These are phyloP conservation scores for Leucocoprinus sp. DNA, from an alignment of 768 basidiomycete species.

Conservation along the genomic window DNA sequence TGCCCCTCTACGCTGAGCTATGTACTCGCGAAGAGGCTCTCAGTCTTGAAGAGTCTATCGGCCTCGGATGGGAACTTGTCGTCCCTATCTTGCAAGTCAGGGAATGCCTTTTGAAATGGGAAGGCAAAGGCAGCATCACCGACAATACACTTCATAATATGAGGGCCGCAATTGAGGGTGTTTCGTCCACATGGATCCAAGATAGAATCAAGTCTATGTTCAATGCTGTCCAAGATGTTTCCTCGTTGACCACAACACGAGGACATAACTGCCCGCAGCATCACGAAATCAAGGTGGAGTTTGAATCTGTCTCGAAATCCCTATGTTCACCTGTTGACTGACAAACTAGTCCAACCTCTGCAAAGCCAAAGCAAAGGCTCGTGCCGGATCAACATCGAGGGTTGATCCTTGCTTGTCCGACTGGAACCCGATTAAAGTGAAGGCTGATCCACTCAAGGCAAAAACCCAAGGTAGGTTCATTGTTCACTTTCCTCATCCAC, in stretches of 20 bases:
- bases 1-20: constrained; percentile 45
- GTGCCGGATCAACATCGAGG: background rate
- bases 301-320: background rate
- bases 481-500: background rate
- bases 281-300: background rate
- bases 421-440: background rate
- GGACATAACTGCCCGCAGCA: background rate
- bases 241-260: background rate
- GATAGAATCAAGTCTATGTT: constrained; percentile 4
- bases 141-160: background rate
- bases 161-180: background rate
- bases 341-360: background rate
- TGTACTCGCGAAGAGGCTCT: constrained; percentile 45
- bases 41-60: constrained; percentile 41
- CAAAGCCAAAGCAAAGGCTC: background rate
- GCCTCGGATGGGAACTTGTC: constrained; percentile 47
- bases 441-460: background rate
- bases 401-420: background rate
- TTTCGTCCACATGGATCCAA: background rate
- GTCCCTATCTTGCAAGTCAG: constrained; percentile 17
- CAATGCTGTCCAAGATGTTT: background rate
- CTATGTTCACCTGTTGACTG: background rate
- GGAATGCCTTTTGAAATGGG: constrained; percentile 1
- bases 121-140: background rate
- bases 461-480: background rate